A percentile compares a stretch with the other conserved stretches of the same genome.
phyloP scores from a whole-genome alignment of 2,329 filamentous ascomycete genomes.

The Cladosporium sp. region DNA sequence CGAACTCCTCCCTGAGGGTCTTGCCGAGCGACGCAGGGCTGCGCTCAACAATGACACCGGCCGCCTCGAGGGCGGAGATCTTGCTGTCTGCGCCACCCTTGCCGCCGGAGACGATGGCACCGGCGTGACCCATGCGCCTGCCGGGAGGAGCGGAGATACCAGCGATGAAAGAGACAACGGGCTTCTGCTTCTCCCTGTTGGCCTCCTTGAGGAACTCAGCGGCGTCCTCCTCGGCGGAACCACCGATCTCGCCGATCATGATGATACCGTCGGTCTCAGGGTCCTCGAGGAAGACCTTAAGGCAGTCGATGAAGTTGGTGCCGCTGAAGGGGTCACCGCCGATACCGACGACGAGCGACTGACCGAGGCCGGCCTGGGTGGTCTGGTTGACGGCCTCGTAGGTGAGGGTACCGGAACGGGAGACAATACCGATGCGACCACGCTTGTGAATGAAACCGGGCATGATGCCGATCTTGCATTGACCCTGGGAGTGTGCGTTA shows the following conservation, averaged over 20 bases:
- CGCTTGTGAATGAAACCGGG: conserved; percentile 99
- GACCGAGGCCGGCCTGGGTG: conserved; percentile 91
- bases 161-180: conserved; percentile 96
- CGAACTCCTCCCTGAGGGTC: conserved; percentile 91
- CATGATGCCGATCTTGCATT: conserved; percentile 99
- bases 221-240: conserved; percentile 95
- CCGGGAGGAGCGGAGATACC: conserved; percentile 97
- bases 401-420: conserved; percentile 94
- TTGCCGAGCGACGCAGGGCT: conserved; percentile 91
- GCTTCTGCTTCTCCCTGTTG: conserved; percentile 86
- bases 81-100: conserved; percentile 98
- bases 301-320: conserved; percentile 99
- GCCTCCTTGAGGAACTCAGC: conserved; percentile 91
- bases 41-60: conserved; percentile 94
- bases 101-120: conserved; percentile 94
- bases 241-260: conserved; percentile 99
- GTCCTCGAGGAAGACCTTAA: conserved; percentile 94
- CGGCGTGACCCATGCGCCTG: conserved; percentile 97
- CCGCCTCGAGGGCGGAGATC: conserved; percentile 89
- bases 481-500: conserved; percentile 58
- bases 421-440: conserved; percentile 97
- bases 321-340: conserved; percentile 98
- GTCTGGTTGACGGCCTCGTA: conserved; percentile 99
- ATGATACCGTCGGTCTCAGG: conserved; percentile 98
- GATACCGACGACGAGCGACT: conserved; percentile 97